Evolutionary conservation across 2,329 filamentous ascomycete genomes (phyloP).

Genomic region (Drechmeria coniospora): DNA sequence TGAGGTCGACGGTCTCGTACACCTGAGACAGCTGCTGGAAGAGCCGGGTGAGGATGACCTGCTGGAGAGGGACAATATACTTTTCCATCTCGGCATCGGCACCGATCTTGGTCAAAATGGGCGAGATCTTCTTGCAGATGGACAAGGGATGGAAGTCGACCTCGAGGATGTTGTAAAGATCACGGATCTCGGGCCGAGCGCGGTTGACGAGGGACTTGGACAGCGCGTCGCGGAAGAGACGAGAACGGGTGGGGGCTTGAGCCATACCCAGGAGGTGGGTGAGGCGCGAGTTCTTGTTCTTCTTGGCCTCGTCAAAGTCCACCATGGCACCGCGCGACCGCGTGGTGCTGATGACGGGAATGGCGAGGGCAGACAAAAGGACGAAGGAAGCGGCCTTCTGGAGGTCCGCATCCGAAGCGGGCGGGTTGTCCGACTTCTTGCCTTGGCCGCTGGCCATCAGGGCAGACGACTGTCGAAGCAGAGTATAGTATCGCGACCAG

Average conservation of each 20-base stretch:
- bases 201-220: conserved; percentile 91
- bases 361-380: conserved; percentile 85
- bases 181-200: conserved; percentile 83
- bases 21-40: conserved; percentile 99
- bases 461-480: conserved; percentile 78
- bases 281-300: conserved; percentile 96
- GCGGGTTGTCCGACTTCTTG: conserved; percentile 88
- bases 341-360: conserved; percentile 96
- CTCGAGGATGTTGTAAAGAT: conserved; percentile 96
- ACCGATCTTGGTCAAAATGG: conserved; percentile 86
- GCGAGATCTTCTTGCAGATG: conserved; percentile 98
- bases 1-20: conserved; percentile 91
- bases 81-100: conserved; percentile 92
- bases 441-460: conserved; percentile 72
- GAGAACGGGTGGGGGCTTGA: conserved; percentile 72
- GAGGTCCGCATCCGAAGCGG: conserved; percentile 75
- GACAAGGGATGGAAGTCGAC: conserved; percentile 98
- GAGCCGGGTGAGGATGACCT: conserved; percentile 92
- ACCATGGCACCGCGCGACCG: conserved; percentile 90
- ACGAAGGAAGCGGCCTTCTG: conserved; percentile 94
- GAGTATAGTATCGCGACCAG: conserved; percentile 94
- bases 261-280: conserved; percentile 93
- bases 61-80: conserved; percentile 88
- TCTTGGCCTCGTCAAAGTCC: conserved; percentile 90
- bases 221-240: conserved; percentile 87